These are phyloP conservation scores for Colletotrichum kahawae DNA, from an alignment of 2,329 filamentous ascomycete genomes.

Conservation along the genomic window DNA sequence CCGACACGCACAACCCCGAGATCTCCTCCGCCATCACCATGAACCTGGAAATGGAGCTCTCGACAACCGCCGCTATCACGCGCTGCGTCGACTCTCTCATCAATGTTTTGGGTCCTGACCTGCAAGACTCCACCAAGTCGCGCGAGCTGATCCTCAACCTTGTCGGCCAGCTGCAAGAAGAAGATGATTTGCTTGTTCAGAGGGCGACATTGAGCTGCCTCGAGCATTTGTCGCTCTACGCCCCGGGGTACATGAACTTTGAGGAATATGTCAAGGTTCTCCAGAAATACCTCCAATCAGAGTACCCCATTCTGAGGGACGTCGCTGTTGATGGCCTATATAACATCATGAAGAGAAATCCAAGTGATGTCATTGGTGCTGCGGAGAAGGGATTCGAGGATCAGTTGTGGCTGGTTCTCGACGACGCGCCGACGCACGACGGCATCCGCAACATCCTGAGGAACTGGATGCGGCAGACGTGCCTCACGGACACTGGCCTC, in stretches of 20 bases:
- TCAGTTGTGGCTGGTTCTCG: conserved; percentile 88
- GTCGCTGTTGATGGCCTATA: conserved; percentile 88
- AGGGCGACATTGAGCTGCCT: conserved; percentile 81
- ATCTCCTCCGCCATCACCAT: conserved; percentile 80
- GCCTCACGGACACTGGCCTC: conserved; percentile 75
- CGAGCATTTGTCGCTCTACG: conserved; percentile 92
- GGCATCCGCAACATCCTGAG: conserved; percentile 86
- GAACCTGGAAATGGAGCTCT: conserved; percentile 86
- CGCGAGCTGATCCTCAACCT: conserved; percentile 89
- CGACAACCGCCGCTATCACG: conserved; percentile 82
- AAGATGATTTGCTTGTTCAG: conserved; percentile 68
- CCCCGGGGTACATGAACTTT: conserved; percentile 86
- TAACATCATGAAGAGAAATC: conserved; percentile 93
- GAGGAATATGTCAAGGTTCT: conserved; percentile 81
- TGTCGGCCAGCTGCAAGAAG: conserved; percentile 79
- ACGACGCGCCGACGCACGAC: conserved; percentile 76
- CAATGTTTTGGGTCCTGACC: conserved; percentile 92
- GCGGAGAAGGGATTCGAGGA: conserved; percentile 85
- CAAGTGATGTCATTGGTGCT: conserved; percentile 78
- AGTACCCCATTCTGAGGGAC: conserved; percentile 72
- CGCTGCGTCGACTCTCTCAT: conserved; percentile 94
- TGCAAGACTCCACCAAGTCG: conserved; percentile 92
- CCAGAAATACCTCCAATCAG: conserved; percentile 77
- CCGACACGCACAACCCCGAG: conserved; percentile 89
- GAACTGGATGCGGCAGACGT: conserved; percentile 94